Percentiles rank a stretch among this genome's conserved stretches.
These are phyloP conservation scores for Fonsecaea pugnacius DNA, from an alignment of 2,329 filamentous ascomycete species.

Conservation along the genomic window DNA sequence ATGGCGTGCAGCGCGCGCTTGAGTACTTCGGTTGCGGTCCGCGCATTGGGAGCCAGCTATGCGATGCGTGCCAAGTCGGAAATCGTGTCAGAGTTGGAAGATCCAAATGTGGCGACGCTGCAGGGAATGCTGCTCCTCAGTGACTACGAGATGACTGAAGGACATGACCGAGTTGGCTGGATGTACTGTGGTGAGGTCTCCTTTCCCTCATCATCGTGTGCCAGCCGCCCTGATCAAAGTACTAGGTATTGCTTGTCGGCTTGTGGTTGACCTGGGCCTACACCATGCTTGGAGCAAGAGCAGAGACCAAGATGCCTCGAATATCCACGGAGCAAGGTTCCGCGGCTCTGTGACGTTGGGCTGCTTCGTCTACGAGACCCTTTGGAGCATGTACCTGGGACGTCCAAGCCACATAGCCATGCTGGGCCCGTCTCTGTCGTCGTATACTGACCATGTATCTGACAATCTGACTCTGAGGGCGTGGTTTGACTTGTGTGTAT, in stretches of 20 bases:
- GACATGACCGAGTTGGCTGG: constrained; percentile 8
- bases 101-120: constrained; percentile 10
- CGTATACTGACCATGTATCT: background rate
- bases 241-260: constrained; percentile 13
- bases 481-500: constrained; percentile 7
- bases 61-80: constrained; percentile 12
- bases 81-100: constrained; percentile 6
- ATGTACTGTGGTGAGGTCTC: constrained; percentile 12
- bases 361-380: constrained; percentile 13
- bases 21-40: constrained; percentile 9
- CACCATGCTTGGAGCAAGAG: constrained; percentile 1
- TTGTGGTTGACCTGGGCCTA: constrained; percentile 7
- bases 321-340: background rate
- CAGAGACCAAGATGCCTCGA: background rate
- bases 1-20: constrained; percentile 3
- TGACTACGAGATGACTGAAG: constrained; percentile 11
- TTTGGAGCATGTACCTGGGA: constrained; percentile 16
- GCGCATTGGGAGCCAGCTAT: constrained; percentile 1
- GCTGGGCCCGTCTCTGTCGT: background rate
- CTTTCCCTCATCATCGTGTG: background rate
- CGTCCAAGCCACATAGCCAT: constrained; percentile 5
- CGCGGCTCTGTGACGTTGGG: constrained; percentile 3
- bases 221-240: background rate
- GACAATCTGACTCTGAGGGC: constrained; percentile 1
- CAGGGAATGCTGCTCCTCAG: constrained; percentile 11